These are phyloP conservation scores for Cladobotryum protrusum DNA, from an alignment of 2,329 filamentous ascomycete genomes.

Conservation along the genomic window DNA sequence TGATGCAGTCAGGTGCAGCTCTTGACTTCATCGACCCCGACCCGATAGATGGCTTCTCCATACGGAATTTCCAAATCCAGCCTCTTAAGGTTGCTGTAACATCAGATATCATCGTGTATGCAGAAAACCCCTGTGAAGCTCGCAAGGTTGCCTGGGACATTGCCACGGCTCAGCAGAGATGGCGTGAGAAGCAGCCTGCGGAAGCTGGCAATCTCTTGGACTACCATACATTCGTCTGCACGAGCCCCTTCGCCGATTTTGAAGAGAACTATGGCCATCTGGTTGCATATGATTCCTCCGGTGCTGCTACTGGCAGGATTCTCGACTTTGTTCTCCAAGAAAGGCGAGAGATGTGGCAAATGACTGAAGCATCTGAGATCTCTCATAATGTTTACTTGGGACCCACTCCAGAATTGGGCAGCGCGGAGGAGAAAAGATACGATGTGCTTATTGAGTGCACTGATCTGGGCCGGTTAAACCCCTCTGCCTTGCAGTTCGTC, in stretches of 20 bases:
- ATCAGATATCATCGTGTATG: conserved; percentile 91
- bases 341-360: conserved; percentile 82
- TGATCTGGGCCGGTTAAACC: conserved; percentile 73
- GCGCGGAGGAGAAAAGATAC: conserved; percentile 55
- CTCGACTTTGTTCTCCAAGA: conserved; percentile 90
- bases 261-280: conserved; percentile 64
- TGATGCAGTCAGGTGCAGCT: conserved; percentile 50
- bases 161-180: conserved; percentile 68
- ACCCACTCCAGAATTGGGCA: conserved; percentile 67
- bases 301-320: conserved; percentile 66
- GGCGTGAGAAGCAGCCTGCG: conserved; percentile 59
- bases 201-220: conserved; percentile 49
- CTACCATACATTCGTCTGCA: conserved; percentile 80
- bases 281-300: conserved; percentile 67
- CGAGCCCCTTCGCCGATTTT: conserved; percentile 61
- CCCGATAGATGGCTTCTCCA: conserved; percentile 84
- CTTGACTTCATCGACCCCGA: conserved; percentile 75
- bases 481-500: conserved; percentile 57
- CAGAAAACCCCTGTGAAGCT: conserved; percentile 58
- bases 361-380: conserved; percentile 87
- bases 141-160: conserved; percentile 63
- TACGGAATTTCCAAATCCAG: conserved; percentile 96
- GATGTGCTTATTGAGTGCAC: conserved; percentile 86
- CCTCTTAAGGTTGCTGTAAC: conserved; percentile 78
- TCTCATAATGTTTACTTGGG: conserved; percentile 86